Base-by-base conservation (phyloP, 2,329 filamentous ascomycete species). In the Xylaria sp. region DNA sequence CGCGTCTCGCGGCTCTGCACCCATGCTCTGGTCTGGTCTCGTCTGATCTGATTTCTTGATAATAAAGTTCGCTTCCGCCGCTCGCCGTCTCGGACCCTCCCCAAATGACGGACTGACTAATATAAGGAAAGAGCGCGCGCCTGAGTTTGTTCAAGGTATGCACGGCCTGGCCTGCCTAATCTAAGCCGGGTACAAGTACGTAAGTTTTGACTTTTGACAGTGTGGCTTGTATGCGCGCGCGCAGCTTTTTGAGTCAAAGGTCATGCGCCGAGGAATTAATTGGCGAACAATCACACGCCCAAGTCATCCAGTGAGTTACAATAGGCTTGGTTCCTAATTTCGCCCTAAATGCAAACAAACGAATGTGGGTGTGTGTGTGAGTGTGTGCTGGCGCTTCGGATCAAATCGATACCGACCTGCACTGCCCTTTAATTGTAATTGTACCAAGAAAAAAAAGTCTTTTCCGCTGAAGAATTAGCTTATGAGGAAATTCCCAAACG, bases 241-340 rank as follows among this genome's bases (percentile, higher is more conserved):
- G 68, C 64, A 61, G 68, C 36, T 47, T 27, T 54, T 61, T 55
- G 68, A 69, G 24, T 69, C 59, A 66, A 66, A 57, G 57, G 56
- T 50, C 61, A 64, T 61, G 53, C 42, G 61, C 45, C 48, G 47
- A 21, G n/a, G 45, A 48, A 39, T 56, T 61, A 14, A 50, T 61
- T 42, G 61, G 21, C 45, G 36, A 62, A 51, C 56, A 56, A 27
- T 30, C n/a, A 39, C 42, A 63, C 34, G 21, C 24, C 42, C 62
- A 47, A 51, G 47, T 24, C 50, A 68, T 61, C 48, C 2, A 39
- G 36, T 61, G 30, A 56, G 24, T 27, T 45, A 34, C 21, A 60
- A 32, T 21, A 19, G 17, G n/a, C 19, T 19, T 36, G 55, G 14
- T 27, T 27, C 21, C 45, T 36, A 17, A 58, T 45, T 14, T 42